Evolutionary conservation across 1,284 basidiomycete genomes (phyloP).

Genomic region (Naganishia liquefaciens): DNA sequence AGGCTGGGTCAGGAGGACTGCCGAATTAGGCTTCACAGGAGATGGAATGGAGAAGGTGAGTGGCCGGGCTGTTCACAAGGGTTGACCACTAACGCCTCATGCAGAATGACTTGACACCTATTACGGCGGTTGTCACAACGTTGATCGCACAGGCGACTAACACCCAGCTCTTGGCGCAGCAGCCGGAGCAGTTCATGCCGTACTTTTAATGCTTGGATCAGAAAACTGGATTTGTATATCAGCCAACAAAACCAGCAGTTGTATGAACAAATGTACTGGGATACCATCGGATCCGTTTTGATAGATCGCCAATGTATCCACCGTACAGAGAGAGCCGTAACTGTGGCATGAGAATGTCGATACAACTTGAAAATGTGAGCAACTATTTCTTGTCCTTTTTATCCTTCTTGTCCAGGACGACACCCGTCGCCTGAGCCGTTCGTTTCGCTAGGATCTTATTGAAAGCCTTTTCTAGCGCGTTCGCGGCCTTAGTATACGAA

Average conservation of each 20-base stretch:
- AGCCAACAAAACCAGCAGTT: no score
- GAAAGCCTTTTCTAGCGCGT: conserved; percentile 67
- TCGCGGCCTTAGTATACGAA: conserved; percentile 83
- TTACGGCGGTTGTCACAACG: conserved; percentile 79
- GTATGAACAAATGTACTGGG: no score
- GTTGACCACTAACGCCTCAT: conserved; percentile 1
- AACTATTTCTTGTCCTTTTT: conserved; percentile 26
- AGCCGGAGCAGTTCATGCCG: conserved; percentile 77
- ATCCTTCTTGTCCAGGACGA: conserved; percentile 23
- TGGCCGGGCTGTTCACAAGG: conserved; percentile 30
- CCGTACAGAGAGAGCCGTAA: no score
- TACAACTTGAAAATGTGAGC: no score
- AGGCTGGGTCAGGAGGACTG: conserved; percentile 62
- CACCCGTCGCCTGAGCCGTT: conserved; percentile 27
- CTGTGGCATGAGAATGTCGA: no score
- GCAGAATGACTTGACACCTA: conserved; percentile 55
- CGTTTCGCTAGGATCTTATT: conserved; percentile 55
- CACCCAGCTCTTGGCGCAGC: conserved; percentile 56
- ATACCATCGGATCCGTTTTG: no score
- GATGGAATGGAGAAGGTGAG: conserved; percentile 78
- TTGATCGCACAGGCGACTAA: conserved; percentile 68
- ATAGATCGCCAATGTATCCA: no score
- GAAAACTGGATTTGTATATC: not conserved
- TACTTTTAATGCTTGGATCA: conserved; percentile 65
- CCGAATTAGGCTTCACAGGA: conserved; percentile 49